A percentile compares a stretch with the other conserved stretches of the same genome.
Evolutionary conservation across 331 rosid genomes (phyloP).

Genomic region (Telfairia occidentalis): DNA sequence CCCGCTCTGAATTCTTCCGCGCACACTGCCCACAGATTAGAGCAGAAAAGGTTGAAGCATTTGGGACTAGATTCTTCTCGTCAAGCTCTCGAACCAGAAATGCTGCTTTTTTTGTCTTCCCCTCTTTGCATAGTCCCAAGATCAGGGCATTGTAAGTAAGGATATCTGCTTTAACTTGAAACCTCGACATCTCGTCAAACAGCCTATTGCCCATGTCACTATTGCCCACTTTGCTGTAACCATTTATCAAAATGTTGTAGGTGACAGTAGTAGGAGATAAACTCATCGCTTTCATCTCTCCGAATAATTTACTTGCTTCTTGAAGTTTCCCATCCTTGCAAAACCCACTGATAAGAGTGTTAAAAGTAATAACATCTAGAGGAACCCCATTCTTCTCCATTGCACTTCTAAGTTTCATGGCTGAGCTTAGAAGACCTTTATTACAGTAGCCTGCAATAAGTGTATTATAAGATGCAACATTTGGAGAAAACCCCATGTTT

Average conservation of each 20-base stretch:
- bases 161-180: constrained; percentile 49
- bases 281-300: constrained; percentile 53
- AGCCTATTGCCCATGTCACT: constrained; percentile 43
- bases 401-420: constrained; percentile 37
- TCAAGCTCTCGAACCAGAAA: constrained; percentile 58
- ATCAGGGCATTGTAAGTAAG: constrained; percentile 75
- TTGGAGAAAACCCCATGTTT: constrained; percentile 58
- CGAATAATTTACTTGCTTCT: constrained; percentile 53
- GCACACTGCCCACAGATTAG: constrained; percentile 59
- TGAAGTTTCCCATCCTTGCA: constrained; percentile 47
- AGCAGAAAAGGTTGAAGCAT: constrained; percentile 65
- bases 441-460: constrained; percentile 63
- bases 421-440: constrained; percentile 48
- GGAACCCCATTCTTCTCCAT: constrained; percentile 48
- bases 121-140: constrained; percentile 69
- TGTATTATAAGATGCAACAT: constrained; percentile 44
- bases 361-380: constrained; percentile 40
- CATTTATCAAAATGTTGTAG: constrained; percentile 61
- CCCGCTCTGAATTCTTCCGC: constrained; percentile 51
- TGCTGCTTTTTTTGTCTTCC: constrained; percentile 78
- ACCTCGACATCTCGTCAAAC: constrained; percentile 58
- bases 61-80: constrained; percentile 44
- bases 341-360: constrained; percentile 41
- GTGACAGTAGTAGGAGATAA: constrained; percentile 51
- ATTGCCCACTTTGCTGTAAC: constrained; percentile 49